Percentiles rank a stretch among this genome's conserved stretches.
These are phyloP conservation scores for Cordyceps cateniannulata DNA, from an alignment of 2,329 filamentous ascomycete species.

Conservation along the genomic window DNA sequence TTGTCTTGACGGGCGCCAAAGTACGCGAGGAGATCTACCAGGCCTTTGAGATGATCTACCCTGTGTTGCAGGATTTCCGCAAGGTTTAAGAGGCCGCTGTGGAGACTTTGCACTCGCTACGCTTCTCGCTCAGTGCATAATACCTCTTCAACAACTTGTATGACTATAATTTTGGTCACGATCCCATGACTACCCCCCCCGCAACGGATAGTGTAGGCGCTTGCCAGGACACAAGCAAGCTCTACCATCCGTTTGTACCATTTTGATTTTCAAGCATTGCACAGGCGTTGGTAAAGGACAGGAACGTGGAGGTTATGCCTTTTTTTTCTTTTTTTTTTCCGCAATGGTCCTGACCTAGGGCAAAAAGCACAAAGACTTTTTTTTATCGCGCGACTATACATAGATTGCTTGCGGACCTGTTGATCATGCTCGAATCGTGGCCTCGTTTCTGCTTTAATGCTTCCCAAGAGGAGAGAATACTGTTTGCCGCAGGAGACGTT, in stretches of 20 bases:
- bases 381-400: slow-evolving; percentile 31
- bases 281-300: slow-evolving; percentile 46
- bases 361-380: slow-evolving; percentile 31
- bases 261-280: slow-evolving; percentile 45
- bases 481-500: slow-evolving; percentile 16
- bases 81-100: slow-evolving; percentile 39
- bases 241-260: slow-evolving; percentile 29
- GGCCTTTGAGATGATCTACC: slow-evolving; percentile 95
- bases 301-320: slow-evolving; percentile 21
- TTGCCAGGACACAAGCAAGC: slow-evolving; percentile 22
- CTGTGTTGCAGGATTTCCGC: slow-evolving; percentile 72
- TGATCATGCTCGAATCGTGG: slow-evolving; percentile 6
- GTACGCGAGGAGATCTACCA: slow-evolving; percentile 97
- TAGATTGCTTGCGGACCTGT: slow-evolving; percentile 32
- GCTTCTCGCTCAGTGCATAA: not conserved
- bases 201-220: slow-evolving; percentile 11
- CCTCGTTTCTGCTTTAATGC: slow-evolving; percentile 23
- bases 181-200: slow-evolving; percentile 37
- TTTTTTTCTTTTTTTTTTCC: slow-evolving; percentile 21
- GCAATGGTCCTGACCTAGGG: slow-evolving; percentile 25
- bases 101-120: not conserved
- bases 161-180: slow-evolving; percentile 38
- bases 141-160: slow-evolving; percentile 28
- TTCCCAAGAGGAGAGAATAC: slow-evolving; percentile 19
- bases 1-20: slow-evolving; percentile 94